Conservation (phyloP, 2,329 filamentous ascomycete genomes). For the Ophidiomyces ophidiicola region DNA sequence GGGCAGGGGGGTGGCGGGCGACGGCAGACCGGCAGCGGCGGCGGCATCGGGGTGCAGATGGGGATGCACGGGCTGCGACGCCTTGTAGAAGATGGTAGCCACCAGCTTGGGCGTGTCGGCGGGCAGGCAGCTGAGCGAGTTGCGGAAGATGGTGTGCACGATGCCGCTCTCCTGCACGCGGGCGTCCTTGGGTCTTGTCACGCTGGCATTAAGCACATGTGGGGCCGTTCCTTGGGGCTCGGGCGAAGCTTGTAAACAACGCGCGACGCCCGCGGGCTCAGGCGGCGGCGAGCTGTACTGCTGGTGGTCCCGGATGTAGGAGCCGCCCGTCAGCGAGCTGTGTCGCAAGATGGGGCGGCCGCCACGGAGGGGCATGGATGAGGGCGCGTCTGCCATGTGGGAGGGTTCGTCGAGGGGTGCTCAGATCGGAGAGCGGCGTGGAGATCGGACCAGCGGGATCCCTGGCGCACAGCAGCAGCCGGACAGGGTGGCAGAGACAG, state of each 20-base stretch:
- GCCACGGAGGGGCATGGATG: slow-evolving; percentile 20
- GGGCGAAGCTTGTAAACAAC: slow-evolving; percentile 29
- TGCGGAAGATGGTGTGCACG: slow-evolving; percentile 36
- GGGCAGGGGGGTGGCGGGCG: slow-evolving; percentile 24
- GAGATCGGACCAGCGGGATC: too few relatives aligned
- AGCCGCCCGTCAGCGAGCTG: slow-evolving; percentile 31
- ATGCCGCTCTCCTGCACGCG: slow-evolving; percentile 35
- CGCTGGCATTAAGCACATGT: slow-evolving; percentile 25
- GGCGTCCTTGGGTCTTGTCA: slow-evolving; percentile 23
- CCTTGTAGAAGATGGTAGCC: slow-evolving; percentile 40
- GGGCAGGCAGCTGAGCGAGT: slow-evolving; percentile 29
- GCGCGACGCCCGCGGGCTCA: slow-evolving; percentile 18
- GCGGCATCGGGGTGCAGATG: slow-evolving; percentile 40
- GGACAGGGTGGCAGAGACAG: too few relatives aligned
- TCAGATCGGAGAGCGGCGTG: too few relatives aligned
- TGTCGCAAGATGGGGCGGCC: slow-evolving; percentile 34
- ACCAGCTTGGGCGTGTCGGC: slow-evolving; percentile 34
- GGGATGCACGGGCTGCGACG: slow-evolving; percentile 31
- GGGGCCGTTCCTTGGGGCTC: slow-evolving; percentile 16
- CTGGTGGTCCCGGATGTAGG: slow-evolving; percentile 38
- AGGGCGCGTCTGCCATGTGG: slow-evolving; percentile 24
- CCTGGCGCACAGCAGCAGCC: too few relatives aligned
- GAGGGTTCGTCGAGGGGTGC: not conserved
- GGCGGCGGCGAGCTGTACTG: slow-evolving; percentile 34
- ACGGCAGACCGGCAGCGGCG: slow-evolving; percentile 15